phyloP scores from a whole-genome alignment of 305 asterid species.

The Fraxinus angustifolia region DNA sequence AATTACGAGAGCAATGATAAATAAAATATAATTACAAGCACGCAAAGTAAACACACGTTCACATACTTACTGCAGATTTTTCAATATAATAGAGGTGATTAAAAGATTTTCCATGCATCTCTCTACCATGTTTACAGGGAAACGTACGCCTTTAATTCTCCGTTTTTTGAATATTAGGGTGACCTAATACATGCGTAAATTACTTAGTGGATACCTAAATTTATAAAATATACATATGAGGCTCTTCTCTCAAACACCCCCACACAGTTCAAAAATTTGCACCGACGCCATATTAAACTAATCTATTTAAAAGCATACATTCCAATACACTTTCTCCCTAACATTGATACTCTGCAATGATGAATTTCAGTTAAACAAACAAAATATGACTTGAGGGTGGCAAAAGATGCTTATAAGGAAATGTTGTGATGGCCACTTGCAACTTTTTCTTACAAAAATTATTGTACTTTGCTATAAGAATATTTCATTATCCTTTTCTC shows the following conservation, averaged over 20 bases:
- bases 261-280: not conserved
- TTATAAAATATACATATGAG: not conserved
- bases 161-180: not conserved
- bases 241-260: not conserved
- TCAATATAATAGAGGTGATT: not conserved
- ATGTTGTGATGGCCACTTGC: not conserved
- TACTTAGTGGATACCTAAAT: not conserved
- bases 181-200: not conserved
- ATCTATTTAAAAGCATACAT: not conserved
- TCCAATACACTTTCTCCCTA: not conserved
- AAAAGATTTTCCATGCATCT: not conserved
- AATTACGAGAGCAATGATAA: not conserved
- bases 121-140: not conserved
- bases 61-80: not conserved
- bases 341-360: constrained; percentile 4
- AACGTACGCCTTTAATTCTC: not conserved
- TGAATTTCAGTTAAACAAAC: not conserved
- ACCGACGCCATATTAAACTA: not conserved
- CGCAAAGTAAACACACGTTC: not conserved
- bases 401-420: not conserved
- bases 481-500: not conserved
- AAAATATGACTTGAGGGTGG: constrained; percentile 5
- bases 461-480: not conserved
- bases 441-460: not conserved
- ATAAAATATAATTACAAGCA: not conserved